These are phyloP conservation scores for Gracilariopsis chorda DNA, from an alignment of 23 red algal genomes.

Conservation along the genomic window DNA sequence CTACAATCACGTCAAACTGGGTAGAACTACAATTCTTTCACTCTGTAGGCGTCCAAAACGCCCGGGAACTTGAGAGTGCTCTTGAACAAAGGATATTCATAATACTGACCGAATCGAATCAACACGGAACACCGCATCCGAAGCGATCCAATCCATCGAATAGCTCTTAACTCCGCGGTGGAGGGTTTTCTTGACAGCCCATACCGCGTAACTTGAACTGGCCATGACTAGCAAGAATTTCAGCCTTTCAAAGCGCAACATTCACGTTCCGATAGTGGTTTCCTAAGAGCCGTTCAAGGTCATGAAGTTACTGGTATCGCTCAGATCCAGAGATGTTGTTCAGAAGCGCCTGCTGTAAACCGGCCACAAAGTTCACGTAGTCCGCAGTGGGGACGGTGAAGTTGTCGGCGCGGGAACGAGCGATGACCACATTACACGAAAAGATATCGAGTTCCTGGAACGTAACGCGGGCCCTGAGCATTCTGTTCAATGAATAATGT, in stretches of 20 bases:
- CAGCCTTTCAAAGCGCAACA: no score
- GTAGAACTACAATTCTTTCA: slow-evolving; percentile 16
- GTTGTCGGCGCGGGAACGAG: background rate
- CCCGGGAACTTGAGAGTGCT: background rate
- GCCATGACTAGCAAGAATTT: no score
- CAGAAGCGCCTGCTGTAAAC: background rate
- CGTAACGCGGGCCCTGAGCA: background rate
- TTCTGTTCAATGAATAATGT: background rate
- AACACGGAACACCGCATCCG: background rate
- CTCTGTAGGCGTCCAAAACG: slow-evolving; percentile 2
- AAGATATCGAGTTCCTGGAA: background rate
- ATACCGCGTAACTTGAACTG: no score
- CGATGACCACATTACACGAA: slow-evolving; percentile 14
- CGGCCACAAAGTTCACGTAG: background rate
- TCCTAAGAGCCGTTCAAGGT: no score
- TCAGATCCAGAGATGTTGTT: background rate
- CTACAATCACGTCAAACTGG: no score
- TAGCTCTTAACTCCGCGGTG: no score
- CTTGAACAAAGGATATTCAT: background rate
- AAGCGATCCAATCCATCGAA: no score
- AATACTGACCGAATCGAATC: background rate
- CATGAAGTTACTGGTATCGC: slow-evolving; percentile 6
- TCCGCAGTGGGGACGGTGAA: background rate
- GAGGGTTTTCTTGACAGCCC: no score
- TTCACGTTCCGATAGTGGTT: no score